Base-by-base conservation (phyloP, 2,329 filamentous ascomycete genomes). In the Zasmidium cellare region DNA sequence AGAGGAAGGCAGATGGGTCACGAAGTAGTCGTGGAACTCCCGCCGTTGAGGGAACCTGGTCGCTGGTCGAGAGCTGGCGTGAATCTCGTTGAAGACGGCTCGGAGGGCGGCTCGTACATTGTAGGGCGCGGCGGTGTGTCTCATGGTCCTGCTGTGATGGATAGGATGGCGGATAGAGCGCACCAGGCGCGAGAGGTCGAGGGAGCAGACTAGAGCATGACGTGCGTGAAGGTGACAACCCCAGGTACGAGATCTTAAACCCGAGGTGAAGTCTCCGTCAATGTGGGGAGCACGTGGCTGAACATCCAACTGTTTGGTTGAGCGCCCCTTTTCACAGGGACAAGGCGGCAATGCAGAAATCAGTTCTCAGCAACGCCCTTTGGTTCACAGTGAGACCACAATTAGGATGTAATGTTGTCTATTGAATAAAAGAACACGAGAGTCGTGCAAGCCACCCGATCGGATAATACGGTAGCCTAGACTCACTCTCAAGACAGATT, bases 1-100 rank as follows among this genome's bases (percentile, higher is more conserved):
- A 14, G 92, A 96, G 18, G 92, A 96, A 3, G 94, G 93, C 1
- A 99, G 84, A 74, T 97, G 91, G 9, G 94, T 96, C 59, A 97
- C 91, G 75, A 99, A 99, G 79, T 99, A 97, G 68, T 96, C 92
- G 78, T 97, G 92, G 75, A 97, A 97, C 62, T 66, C 67, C 58
- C 79, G 75, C 22, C 65, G 63, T 46, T 67, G 65, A 14, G 58
- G 23, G 12, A 62, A 51, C 11, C 46, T 25, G 46, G 56, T 35
- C 16, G 59, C 28, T 11, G 53, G 24, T 31, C 46, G 38, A 25
- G 52, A 46, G 19, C 19, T 41, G 19, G 56, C 49, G 41, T 38
- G 57, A 35, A 38, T 51, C 44, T 69, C 67, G 49, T 56, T 57
- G 56, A 69, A 63, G 47, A 70, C 53, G 24, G 63, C 55, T 31